A percentile compares a stretch with the other conserved stretches of the same genome.
phyloP scores from a whole-genome alignment of 805 yeast genomes.

The Wickerhamomyces chambardii region DNA sequence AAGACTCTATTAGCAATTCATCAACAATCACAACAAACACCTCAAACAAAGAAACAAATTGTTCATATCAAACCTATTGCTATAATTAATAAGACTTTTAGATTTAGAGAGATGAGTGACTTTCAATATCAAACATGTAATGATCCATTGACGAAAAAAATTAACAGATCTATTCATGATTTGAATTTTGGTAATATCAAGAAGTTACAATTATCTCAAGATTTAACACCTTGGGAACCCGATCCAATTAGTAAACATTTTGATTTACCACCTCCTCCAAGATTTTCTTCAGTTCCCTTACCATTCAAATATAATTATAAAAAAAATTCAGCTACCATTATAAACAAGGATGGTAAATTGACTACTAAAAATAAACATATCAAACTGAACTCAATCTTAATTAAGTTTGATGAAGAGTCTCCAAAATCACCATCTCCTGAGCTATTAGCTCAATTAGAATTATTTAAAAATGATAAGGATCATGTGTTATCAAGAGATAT shows the following conservation, averaged over 20 bases:
- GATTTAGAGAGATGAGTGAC: slow-evolving; percentile 82
- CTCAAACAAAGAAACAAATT: slow-evolving; percentile 19
- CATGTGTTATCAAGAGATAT: slow-evolving; percentile 18
- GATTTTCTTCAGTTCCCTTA: slow-evolving; percentile 64
- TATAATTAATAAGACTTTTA: slow-evolving; percentile 56
- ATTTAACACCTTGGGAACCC: slow-evolving; percentile 26
- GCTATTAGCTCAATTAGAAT: slow-evolving; percentile 34
- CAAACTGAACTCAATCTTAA: slow-evolving; percentile 46
- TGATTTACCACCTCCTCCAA: slow-evolving; percentile 79
- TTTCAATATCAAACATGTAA: slow-evolving; percentile 65
- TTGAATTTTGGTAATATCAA: slow-evolving; percentile 34
- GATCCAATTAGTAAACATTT: slow-evolving; percentile 16
- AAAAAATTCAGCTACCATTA: slow-evolving; percentile 52
- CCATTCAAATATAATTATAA: slow-evolving; percentile 76
- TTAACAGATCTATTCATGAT: slow-evolving; percentile 28
- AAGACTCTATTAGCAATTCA: slow-evolving; percentile 28
- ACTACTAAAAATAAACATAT: slow-evolving; percentile 33
- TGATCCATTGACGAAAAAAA: slow-evolving; percentile 36
- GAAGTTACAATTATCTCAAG: slow-evolving; percentile 24
- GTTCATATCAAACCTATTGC: slow-evolving; percentile 52
- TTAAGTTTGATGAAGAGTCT: slow-evolving; percentile 35
- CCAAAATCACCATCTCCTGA: slow-evolving; percentile 45
- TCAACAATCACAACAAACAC: background rate
- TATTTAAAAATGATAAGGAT: slow-evolving; percentile 20
- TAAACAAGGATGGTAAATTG: slow-evolving; percentile 35